Percentiles rank a stretch among this genome's conserved stretches.
Conservation (phyloP, 148 eudicot species). For the Vaccinium corymbosum region DNA sequence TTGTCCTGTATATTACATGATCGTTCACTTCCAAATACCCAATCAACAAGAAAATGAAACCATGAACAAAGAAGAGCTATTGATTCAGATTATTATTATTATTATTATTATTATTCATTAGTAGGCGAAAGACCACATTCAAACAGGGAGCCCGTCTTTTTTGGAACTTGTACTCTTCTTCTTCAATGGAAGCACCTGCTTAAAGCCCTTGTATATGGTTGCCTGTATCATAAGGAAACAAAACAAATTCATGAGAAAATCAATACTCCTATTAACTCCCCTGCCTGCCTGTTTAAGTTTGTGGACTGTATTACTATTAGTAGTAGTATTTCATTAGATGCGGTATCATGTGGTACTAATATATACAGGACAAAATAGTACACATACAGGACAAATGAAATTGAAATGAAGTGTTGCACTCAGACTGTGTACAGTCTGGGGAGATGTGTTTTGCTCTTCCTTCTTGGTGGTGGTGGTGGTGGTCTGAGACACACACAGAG, state of each 20-base stretch:
- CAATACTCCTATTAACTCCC: neutral
- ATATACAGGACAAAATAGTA: no score
- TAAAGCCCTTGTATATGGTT: constrained; percentile 16
- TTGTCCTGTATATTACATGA: neutral
- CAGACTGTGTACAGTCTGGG: no score
- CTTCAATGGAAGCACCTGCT: constrained; percentile 23
- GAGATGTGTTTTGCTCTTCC: no score
- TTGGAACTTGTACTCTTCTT: constrained; percentile 29
- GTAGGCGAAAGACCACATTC: neutral
- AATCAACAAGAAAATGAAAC: neutral
- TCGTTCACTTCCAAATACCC: neutral
- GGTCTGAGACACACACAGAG: no score
- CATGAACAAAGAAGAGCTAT: neutral
- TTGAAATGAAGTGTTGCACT: no score
- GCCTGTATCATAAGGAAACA: constrained; percentile 16
- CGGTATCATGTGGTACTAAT: no score
- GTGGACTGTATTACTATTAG: neutral
- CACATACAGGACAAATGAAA: no score
- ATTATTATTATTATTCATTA: neutral
- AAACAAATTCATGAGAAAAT: neutral
- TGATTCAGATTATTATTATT: neutral
- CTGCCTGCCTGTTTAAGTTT: neutral
- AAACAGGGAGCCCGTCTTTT: constrained; percentile 22
- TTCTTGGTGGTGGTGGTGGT: no score
- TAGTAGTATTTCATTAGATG: no score